Percentiles rank a stretch among this genome's conserved stretches.
Evolutionary conservation across 768 basidiomycete genomes (phyloP).

Genomic region (Cyclocybe cylindracea): DNA sequence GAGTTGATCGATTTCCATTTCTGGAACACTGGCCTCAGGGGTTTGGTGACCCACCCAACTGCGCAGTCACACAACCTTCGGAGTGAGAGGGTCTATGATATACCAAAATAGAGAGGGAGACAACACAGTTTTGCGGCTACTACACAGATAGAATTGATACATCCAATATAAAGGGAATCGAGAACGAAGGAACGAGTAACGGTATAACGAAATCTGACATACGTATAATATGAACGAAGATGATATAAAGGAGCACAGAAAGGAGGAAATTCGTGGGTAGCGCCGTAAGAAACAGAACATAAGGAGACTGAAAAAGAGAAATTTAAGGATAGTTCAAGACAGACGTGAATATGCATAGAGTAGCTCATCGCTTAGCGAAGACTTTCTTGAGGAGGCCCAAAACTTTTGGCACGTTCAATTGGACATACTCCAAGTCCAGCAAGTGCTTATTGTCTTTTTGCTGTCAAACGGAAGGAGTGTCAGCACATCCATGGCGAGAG

Average conservation of each 20-base stretch:
- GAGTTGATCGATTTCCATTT: not conserved
- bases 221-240: not conserved
- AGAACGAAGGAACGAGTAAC: constrained; percentile 13
- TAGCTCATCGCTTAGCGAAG: constrained; percentile 76
- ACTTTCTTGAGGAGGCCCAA: constrained; percentile 92
- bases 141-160: constrained; percentile 33
- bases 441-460: constrained; percentile 99
- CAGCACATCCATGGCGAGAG: not conserved
- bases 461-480: constrained; percentile 39
- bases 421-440: constrained; percentile 96
- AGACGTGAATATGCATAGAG: constrained; percentile 5
- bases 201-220: constrained; percentile 12
- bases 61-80: not conserved
- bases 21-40: not conserved
- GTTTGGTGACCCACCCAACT: not conserved
- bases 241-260: constrained; percentile 3
- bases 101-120: constrained; percentile 9
- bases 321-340: constrained; percentile 4
- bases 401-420: constrained; percentile 95
- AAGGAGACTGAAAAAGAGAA: constrained; percentile 4
- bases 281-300: constrained; percentile 4
- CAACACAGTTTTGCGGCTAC: constrained; percentile 15
- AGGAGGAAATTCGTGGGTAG: not conserved
- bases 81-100: not conserved
- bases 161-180: constrained; percentile 26